Base-by-base conservation (phyloP, 352 stramenopile genomes). In the Globisporangium takayamanum region DNA sequence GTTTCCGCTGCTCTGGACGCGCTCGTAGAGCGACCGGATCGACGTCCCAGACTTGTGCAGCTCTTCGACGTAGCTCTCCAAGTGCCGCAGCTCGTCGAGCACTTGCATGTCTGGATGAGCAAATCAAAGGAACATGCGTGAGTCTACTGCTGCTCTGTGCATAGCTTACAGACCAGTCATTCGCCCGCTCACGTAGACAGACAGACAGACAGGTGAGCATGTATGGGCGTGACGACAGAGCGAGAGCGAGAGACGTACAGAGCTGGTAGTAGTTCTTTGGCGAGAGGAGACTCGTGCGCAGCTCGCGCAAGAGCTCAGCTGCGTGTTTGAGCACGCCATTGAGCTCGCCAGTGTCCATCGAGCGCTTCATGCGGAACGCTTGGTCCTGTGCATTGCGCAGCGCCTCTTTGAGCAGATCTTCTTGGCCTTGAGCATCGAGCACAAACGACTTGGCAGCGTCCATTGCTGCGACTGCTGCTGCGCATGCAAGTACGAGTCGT, bases 231-330 rank as follows among this genome's bases (percentile, higher is more conserved):
- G 15, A 46, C 37, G 22, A 26, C 22, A 42, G 16, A 28, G 14
- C 22, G 33, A 8, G 39, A 22, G 54, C 15, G n/a, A 18, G 15
- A 15, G 36, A 62, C 81, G 94, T 97, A 92, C 98, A 99, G 39
- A 99, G 82, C 70, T 99, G 94, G 74, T 99, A 99, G 78, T 99
- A 99, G 68, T 98, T 98, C 68, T 98, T 98, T 22, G 97, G 97
- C 26, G 89, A 97, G n/a, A 99, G 73, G 39, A 89, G 67, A 52
- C 76, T 88, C 54, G 84, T 94, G 57, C 85, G 83, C 62, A 97
- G 67, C 68, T 97, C 88, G 25, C 80, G 74, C 51, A 97, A 73
- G 64, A 96, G 70, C 36, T 94, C 78, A 15, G 77, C 79, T 12
- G 87, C 85, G 64, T 92, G 74, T 46, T 93, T 89, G 25, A 97